These are phyloP conservation scores for Asterella californica DNA, from an alignment of 225 moss, liverwort and hornwort species.

Conservation along the genomic window DNA sequence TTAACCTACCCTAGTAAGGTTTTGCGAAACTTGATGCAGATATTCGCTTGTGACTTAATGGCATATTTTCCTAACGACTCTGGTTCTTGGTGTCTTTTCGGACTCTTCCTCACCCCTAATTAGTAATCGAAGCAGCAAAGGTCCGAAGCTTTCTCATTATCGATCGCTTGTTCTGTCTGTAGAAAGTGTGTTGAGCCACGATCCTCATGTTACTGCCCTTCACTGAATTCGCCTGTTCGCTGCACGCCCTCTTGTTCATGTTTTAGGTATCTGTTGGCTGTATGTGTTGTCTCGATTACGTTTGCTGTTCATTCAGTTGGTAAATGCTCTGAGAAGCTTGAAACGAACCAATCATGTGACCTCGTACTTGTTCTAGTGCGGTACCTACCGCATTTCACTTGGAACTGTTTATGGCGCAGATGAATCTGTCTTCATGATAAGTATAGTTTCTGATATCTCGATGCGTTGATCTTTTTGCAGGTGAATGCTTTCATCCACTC, in stretches of 20 bases:
- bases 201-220: background rate
- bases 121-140: background rate
- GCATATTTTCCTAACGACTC: background rate
- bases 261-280: background rate
- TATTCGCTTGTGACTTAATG: background rate
- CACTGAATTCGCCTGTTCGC: background rate
- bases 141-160: no score
- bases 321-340: background rate
- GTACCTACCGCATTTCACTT: background rate
- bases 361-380: background rate
- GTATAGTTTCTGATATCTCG: background rate
- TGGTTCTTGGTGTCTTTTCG: no score
- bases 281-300: background rate
- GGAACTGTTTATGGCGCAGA: background rate
- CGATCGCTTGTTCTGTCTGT: no score
- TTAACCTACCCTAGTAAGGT: background rate
- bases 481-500: slow-evolving; percentile 77
- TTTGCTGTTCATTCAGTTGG: background rate
- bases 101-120: no score
- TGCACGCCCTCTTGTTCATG: background rate
- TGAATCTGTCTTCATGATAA: background rate
- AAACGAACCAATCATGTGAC: background rate
- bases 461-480: slow-evolving; percentile 28
- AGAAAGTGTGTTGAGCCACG: no score
- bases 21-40: background rate